A percentile compares a stretch with the other conserved stretches of the same genome.
These are phyloP conservation scores for Boechera retrofracta DNA, from an alignment of 345 rosid genomes.

Conservation along the genomic window DNA sequence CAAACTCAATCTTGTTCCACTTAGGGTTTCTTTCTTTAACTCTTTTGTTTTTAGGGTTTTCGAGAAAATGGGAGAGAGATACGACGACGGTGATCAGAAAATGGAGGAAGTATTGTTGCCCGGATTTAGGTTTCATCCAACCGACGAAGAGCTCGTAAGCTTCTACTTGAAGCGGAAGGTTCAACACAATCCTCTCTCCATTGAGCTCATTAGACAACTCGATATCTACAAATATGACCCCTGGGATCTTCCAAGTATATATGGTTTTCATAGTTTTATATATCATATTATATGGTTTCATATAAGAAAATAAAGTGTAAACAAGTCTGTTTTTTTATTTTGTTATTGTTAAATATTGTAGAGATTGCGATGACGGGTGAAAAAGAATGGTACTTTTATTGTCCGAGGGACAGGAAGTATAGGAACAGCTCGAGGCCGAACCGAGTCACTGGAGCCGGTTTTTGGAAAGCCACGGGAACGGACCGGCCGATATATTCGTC, in stretches of 20 bases:
- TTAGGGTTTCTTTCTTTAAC: slow-evolving; percentile 27
- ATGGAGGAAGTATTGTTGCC: slow-evolving; percentile 78
- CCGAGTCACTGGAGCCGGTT: slow-evolving; percentile 85
- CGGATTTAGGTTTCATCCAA: slow-evolving; percentile 93
- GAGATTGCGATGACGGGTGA: slow-evolving; percentile 80
- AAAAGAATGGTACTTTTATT: slow-evolving; percentile 88
- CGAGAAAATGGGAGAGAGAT: slow-evolving; percentile 54
- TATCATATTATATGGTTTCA: background rate
- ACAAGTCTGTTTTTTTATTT: background rate
- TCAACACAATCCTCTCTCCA: slow-evolving; percentile 69
- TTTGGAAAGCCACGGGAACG: slow-evolving; percentile 97
- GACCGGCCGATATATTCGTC: slow-evolving; percentile 90
- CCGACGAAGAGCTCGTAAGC: slow-evolving; percentile 91
- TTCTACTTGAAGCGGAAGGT: slow-evolving; percentile 81
- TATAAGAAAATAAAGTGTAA: slow-evolving; percentile 9
- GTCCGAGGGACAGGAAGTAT: slow-evolving; percentile 91
- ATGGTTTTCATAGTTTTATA: background rate
- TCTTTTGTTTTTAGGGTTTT: slow-evolving; percentile 25
- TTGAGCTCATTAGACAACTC: slow-evolving; percentile 81
- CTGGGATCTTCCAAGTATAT: slow-evolving; percentile 93
- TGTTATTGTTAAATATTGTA: slow-evolving; percentile 27
- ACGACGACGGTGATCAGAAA: slow-evolving; percentile 51
- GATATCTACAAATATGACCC: slow-evolving; percentile 93
- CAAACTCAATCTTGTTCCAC: slow-evolving; percentile 29
- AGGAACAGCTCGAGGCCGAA: slow-evolving; percentile 89